These are phyloP conservation scores for Nigrospora sphaerica DNA, from an alignment of 2,329 filamentous ascomycete species.

Conservation along the genomic window DNA sequence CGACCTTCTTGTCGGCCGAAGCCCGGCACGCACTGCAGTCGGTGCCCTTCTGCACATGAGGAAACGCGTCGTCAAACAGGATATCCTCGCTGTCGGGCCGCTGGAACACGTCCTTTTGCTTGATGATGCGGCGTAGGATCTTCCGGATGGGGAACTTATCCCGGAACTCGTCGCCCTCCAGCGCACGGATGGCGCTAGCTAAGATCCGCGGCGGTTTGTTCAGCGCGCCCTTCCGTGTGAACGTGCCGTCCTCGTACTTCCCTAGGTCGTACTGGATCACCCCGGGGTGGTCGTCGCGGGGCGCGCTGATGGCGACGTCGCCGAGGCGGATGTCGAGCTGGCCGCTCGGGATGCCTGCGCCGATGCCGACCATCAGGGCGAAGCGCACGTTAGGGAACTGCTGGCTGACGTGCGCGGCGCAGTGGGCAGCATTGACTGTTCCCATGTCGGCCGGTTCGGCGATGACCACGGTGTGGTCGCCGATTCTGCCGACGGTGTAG, in stretches of 20 bases:
- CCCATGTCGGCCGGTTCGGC: conserved; percentile 4
- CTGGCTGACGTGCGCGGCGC: neutral
- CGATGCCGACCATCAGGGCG: neutral
- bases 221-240: too few relatives aligned
- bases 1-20: neutral
- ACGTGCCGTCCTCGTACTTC: conserved; percentile 4
- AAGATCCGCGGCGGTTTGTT: too few relatives aligned
- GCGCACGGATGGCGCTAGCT: too few relatives aligned
- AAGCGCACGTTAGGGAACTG: neutral
- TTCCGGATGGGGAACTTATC: too few relatives aligned
- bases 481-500: conserved; percentile 5
- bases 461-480: conserved; percentile 6
- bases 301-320: conserved; percentile 22
- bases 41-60: neutral
- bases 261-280: conserved; percentile 25
- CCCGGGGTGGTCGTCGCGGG: conserved; percentile 8
- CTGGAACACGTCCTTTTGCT: too few relatives aligned
- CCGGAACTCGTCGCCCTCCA: too few relatives aligned
- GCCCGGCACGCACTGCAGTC: neutral
- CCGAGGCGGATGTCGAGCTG: conserved; percentile 22
- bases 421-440: conserved; percentile 1
- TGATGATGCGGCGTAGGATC: too few relatives aligned
- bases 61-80: neutral
- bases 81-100: neutral
- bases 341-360: neutral